Percentiles rank a stretch among this genome's conserved stretches.
Evolutionary conservation across 2,329 filamentous ascomycete species (phyloP).

Genomic region (Pseudonectria buxi): DNA sequence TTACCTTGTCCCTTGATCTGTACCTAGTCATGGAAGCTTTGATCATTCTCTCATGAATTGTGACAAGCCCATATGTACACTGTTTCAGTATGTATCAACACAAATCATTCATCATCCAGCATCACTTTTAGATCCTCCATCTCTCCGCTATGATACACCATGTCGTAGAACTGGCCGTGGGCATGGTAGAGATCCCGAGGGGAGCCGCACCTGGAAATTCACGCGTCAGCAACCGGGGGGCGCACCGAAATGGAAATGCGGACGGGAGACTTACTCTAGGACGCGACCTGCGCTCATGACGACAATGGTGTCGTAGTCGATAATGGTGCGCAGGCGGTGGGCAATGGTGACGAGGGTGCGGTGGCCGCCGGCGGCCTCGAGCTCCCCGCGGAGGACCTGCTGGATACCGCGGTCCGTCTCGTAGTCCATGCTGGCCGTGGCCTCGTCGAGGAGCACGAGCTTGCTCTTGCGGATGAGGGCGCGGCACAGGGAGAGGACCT

Average conservation of each 20-base stretch:
- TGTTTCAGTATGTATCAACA: too few relatives aligned
- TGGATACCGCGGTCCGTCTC: slow-evolving; percentile 52
- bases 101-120: slow-evolving; percentile 18
- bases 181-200: slow-evolving; percentile 40
- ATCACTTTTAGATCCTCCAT: slow-evolving; percentile 37
- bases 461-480: slow-evolving; percentile 49
- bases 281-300: slow-evolving; percentile 50
- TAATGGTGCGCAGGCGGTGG: slow-evolving; percentile 51
- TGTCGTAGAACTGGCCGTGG: slow-evolving; percentile 44
- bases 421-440: slow-evolving; percentile 54
- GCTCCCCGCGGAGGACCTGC: slow-evolving; percentile 42
- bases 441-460: slow-evolving; percentile 52
- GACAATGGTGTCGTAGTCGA: slow-evolving; percentile 52
- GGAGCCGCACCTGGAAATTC: slow-evolving; percentile 33
- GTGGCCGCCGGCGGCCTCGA: slow-evolving; percentile 36
- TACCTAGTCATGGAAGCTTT: too few relatives aligned
- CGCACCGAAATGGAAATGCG: background rate
- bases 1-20: too few relatives aligned
- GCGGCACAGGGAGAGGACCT: slow-evolving; percentile 51
- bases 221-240: slow-evolving; percentile 1
- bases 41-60: too few relatives aligned
- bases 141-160: slow-evolving; percentile 50
- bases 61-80: background rate
- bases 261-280: slow-evolving; percentile 37
- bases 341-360: slow-evolving; percentile 53